phyloP scores from a whole-genome alignment of 1,284 basidiomycete genomes.

The Ustilago crameri region DNA sequence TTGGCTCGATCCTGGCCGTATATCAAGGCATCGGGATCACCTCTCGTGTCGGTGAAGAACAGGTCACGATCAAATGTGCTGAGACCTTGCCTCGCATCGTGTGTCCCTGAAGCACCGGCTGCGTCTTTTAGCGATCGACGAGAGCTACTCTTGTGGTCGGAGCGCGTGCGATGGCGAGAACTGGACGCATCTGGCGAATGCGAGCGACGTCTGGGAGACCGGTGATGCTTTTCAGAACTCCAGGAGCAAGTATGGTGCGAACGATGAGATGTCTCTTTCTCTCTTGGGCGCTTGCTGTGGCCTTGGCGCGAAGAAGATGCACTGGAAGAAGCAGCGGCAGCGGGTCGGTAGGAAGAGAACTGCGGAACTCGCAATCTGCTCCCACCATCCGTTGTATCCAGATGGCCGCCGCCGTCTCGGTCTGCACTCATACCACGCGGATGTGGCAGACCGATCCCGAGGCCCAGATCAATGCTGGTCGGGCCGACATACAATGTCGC shows the following conservation, averaged over 20 bases:
- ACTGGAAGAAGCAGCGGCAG: not conserved
- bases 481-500: not conserved
- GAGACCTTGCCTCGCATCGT: not conserved
- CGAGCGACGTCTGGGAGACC: slow-evolving; percentile 1
- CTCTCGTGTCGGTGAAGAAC: slow-evolving; percentile 28
- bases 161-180: not conserved
- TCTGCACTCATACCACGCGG: slow-evolving; percentile 22
- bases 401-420: slow-evolving; percentile 9
- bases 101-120: not conserved
- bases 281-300: not conserved
- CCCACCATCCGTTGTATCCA: not conserved
- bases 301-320: too few species aligned
- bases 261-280: not conserved
- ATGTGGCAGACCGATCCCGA: slow-evolving; percentile 30
- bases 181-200: not conserved
- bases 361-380: slow-evolving; percentile 5
- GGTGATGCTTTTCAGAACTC: not conserved
- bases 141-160: not conserved
- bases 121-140: not conserved
- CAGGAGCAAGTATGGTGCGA: not conserved
- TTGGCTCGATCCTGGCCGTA: slow-evolving; percentile 25
- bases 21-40: slow-evolving; percentile 12
- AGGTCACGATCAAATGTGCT: slow-evolving; percentile 15
- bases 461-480: not conserved
- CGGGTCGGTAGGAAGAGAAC: slow-evolving; percentile 13